phyloP scores from a whole-genome alignment of 73 alveolate genomes.

The Effrenium voratum region DNA sequence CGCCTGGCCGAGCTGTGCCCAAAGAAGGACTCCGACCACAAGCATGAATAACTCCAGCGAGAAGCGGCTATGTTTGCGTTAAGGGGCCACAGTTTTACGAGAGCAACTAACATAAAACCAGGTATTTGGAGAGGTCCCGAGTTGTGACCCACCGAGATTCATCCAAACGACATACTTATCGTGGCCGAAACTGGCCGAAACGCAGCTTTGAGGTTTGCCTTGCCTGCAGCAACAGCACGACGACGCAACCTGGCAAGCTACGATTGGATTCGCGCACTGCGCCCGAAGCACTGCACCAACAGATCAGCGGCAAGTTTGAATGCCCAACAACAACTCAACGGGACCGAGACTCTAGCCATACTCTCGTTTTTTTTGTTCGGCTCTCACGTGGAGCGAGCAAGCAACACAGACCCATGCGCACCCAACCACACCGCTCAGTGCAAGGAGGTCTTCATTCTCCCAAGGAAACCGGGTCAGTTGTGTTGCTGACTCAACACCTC shows the following conservation, averaged over 20 bases:
- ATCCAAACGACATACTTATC: too few species aligned
- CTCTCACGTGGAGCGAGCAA: too few species aligned
- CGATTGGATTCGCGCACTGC: not conserved
- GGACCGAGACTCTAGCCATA: too few species aligned
- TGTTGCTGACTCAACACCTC: too few species aligned
- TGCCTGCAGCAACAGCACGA: slow-evolving; percentile 43
- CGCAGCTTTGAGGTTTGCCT: not conserved
- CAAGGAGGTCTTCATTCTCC: too few species aligned
- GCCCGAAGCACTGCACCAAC: not conserved
- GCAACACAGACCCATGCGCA: too few species aligned
- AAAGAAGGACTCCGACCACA: too few species aligned
- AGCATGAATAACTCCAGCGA: not conserved
- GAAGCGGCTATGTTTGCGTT: not conserved
- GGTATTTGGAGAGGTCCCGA: not conserved
- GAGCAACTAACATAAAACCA: not conserved
- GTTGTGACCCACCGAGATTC: too few species aligned
- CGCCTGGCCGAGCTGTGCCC: too few species aligned
- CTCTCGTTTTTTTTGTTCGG: too few species aligned
- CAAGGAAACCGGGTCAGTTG: too few species aligned
- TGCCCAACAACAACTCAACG: not conserved
- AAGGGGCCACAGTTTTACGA: not conserved
- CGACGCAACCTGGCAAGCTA: slow-evolving; percentile 23
- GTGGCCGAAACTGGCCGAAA: not conserved
- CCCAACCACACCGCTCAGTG: too few species aligned
- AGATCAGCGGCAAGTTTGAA: not conserved